Percentiles rank a stretch among this genome's conserved stretches.
phyloP scores from a whole-genome alignment of 306 rosid genomes.

The Cajanus cajan region DNA sequence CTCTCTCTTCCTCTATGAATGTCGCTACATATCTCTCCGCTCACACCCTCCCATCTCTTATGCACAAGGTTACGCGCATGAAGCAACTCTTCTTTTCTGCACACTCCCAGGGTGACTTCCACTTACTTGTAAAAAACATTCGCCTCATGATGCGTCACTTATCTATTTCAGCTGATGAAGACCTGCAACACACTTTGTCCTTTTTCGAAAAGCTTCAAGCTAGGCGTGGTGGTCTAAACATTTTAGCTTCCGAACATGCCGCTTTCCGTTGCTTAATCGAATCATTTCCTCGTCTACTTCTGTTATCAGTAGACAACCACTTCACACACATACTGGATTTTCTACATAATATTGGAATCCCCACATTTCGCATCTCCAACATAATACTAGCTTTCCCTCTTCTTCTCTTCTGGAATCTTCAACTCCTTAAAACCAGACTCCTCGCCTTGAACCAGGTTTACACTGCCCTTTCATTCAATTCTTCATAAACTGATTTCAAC shows the following conservation, averaged over 20 bases:
- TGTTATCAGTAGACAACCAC: constrained; percentile 54
- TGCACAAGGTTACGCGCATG: constrained; percentile 63
- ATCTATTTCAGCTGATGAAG: constrained; percentile 78
- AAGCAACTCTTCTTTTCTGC: constrained; percentile 69
- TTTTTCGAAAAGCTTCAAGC: constrained; percentile 90
- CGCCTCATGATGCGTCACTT: constrained; percentile 66
- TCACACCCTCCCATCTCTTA: constrained; percentile 58
- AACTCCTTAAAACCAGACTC: constrained; percentile 54
- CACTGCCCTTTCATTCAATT: not conserved
- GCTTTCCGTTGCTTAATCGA: constrained; percentile 61
- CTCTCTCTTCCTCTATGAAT: constrained; percentile 76
- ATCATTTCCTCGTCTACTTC: constrained; percentile 74
- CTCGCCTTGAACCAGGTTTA: constrained; percentile 64
- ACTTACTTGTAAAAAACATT: constrained; percentile 50
- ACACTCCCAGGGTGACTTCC: constrained; percentile 25
- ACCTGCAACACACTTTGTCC: constrained; percentile 73
- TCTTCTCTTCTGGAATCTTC: constrained; percentile 48
- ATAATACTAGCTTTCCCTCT: constrained; percentile 71
- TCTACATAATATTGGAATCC: constrained; percentile 62
- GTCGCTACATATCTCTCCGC: constrained; percentile 63
- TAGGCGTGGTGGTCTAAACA: constrained; percentile 73
- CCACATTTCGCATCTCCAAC: constrained; percentile 36
- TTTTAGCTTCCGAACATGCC: constrained; percentile 45
- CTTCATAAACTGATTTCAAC: not conserved
- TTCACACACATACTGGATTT: constrained; percentile 49